These are phyloP conservation scores for Vaccinium corymbosum DNA, from an alignment of 148 eudicot species.

Conservation along the genomic window DNA sequence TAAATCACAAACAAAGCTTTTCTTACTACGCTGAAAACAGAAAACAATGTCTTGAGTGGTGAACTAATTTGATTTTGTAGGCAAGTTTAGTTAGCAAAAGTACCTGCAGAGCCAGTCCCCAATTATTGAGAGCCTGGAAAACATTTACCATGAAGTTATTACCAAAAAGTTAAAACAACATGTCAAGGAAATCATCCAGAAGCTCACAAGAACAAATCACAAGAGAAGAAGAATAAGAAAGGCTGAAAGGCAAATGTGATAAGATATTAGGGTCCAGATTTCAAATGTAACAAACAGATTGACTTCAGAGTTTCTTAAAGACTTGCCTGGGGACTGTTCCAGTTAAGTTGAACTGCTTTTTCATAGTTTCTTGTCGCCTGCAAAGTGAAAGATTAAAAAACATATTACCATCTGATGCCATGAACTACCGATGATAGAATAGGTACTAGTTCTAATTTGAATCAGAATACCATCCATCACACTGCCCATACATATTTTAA, in stretches of 20 bases:
- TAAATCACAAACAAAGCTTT: constrained; percentile 8
- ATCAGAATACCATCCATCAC: background rate
- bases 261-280: background rate
- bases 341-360: constrained; percentile 81
- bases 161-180: background rate
- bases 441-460: background rate
- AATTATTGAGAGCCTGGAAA: constrained; percentile 92
- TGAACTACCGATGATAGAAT: background rate
- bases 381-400: constrained; percentile 19
- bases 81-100: background rate
- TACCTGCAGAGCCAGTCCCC: constrained; percentile 99
- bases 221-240: constrained; percentile 3
- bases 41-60: background rate
- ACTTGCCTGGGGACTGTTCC: constrained; percentile 96
- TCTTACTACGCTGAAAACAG: background rate
- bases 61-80: background rate
- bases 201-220: constrained; percentile 5
- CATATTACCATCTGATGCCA: background rate
- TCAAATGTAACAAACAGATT: background rate
- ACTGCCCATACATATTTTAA: background rate
- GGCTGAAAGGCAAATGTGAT: background rate
- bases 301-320: background rate
- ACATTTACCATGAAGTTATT: constrained; percentile 15
- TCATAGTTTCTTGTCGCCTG: constrained; percentile 89
- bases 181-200: background rate